Evolutionary conservation across 306 rosid species (phyloP).

Genomic region (Rosa rugosa): DNA sequence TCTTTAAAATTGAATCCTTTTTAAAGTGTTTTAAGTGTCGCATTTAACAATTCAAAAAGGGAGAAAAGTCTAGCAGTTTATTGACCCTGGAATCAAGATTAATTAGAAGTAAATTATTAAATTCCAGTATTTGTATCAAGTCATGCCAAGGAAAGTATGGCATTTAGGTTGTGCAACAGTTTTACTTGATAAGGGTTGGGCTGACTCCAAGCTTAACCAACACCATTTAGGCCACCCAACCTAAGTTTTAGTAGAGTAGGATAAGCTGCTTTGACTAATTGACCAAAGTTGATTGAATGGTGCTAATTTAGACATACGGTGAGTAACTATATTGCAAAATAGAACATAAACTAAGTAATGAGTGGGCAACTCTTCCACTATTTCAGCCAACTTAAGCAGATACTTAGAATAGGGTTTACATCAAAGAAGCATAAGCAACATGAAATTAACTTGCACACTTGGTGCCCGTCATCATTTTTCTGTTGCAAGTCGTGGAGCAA

Average conservation of each 20-base stretch:
- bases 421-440: background rate
- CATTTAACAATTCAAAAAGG: background rate
- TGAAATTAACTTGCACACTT: background rate
- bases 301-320: background rate
- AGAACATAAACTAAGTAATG: background rate
- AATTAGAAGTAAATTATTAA: background rate
- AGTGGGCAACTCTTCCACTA: background rate
- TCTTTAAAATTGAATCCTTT: background rate
- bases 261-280: background rate
- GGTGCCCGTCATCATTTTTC: background rate
- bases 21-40: background rate
- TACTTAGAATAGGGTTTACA: background rate
- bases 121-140: background rate
- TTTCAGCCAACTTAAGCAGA: slow-evolving; percentile 6
- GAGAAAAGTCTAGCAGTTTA: background rate
- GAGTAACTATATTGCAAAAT: background rate
- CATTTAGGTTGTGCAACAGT: background rate
- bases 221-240: background rate
- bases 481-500: background rate
- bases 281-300: background rate
- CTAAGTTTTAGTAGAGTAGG: background rate
- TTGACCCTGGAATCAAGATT: background rate
- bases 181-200: background rate
- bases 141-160: background rate
- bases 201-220: background rate